Evolutionary conservation across 1,139 yeast species (phyloP).

Genomic region (Starmera stellimalicola): DNA sequence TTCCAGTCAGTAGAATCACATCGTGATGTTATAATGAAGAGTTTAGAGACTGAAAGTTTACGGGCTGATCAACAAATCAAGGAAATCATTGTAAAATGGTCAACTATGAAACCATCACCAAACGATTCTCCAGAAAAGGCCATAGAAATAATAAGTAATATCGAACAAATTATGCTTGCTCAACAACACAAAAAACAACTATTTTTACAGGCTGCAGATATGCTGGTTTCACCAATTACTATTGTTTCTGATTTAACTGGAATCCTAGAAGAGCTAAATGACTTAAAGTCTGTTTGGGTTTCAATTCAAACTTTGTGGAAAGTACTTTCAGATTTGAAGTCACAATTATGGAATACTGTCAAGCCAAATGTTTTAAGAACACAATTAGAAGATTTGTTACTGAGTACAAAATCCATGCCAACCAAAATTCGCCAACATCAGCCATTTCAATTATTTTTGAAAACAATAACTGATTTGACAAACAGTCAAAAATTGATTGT

Average conservation of each 20-base stretch:
- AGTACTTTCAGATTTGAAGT: constrained; percentile 36
- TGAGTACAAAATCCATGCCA: constrained; percentile 44
- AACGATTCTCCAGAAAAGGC: constrained; percentile 44
- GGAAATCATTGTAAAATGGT: constrained; percentile 36
- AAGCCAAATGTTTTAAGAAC: constrained; percentile 39
- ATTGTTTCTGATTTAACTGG: constrained; percentile 24
- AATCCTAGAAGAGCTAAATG: constrained; percentile 42
- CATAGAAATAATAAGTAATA: constrained; percentile 32
- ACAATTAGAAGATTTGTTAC: constrained; percentile 42
- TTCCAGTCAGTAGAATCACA: constrained; percentile 33
- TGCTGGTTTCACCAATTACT: constrained; percentile 31
- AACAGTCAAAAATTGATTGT: constrained; percentile 12
- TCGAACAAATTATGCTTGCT: constrained; percentile 27
- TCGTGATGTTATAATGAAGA: constrained; percentile 31
- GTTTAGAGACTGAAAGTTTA: constrained; percentile 32
- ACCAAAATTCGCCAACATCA: constrained; percentile 54
- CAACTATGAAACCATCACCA: constrained; percentile 37
- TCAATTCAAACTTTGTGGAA: constrained; percentile 49
- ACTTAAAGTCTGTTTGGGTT: constrained; percentile 57
- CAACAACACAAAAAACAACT: constrained; percentile 19
- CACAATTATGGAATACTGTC: constrained; percentile 41
- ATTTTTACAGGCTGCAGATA: constrained; percentile 32
- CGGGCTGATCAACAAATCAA: constrained; percentile 29
- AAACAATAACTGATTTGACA: constrained; percentile 29
- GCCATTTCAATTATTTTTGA: constrained; percentile 55